Evolutionary conservation across 176 grass and related monocot genomes (phyloP), one percentile per base, ranked within the genome.

Genomic region (Echinochloa phyllopogon): DNA sequence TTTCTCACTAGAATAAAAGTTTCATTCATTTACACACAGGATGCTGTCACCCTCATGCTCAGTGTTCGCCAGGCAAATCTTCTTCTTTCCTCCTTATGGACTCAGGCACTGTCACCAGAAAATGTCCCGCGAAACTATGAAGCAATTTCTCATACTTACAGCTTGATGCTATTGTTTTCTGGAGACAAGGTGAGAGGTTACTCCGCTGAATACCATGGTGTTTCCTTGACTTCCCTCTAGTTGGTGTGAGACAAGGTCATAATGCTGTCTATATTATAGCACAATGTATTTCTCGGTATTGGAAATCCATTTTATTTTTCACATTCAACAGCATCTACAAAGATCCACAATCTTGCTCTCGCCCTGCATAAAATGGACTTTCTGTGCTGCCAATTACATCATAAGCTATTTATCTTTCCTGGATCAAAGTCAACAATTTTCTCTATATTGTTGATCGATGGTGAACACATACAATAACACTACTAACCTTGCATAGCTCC

Each of bases 101-200:
- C 83, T 78, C 96, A 98, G 52, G 91, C 96, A 80, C 68, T 90
- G 41, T 95, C 85, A 81, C 85, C 79, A 80, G 87, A 95, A 39
- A 98, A 95, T 84, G 52, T 73, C 88, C 96, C 96, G 18, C 85
- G 62, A 82, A 98, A 92, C 69, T 98, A 89, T 74, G 93, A 95
- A 80, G 96, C 96, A 53, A 95, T 98, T 65, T 92, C 93, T 85
- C 93, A 98, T 74, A 98, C 96, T 38, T 98, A 90, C 85, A 90
- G 93, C 77, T 93, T 98, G 89, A 85, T 92, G 85, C 91, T 98
- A 76, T 65, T 98, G 12, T 98, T 98, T 90, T 98, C 93, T 92
- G 83, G 76, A 84, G 79, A 50, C 57, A 95, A 92, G 96, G 96
- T 98, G 72, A 89, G 40, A 74, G 10, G 65, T 57, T 47, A 10